Conservation (phyloP, 495 filamentous ascomycete genomes). For the Pyronema omphalodes region DNA sequence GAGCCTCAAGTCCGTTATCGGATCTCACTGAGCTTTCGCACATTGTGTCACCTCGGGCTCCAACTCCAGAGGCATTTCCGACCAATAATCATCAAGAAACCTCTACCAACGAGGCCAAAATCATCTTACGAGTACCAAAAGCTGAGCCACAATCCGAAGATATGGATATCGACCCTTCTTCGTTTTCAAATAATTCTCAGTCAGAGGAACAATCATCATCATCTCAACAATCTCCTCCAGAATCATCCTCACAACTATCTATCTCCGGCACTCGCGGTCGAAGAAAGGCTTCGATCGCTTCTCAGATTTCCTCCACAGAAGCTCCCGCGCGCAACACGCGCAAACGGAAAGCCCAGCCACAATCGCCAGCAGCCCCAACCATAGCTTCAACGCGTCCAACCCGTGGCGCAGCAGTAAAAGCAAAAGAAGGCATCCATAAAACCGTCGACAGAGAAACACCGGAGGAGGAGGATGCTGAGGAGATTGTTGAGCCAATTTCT, state of each 20-base stretch:
- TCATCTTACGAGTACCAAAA: neutral
- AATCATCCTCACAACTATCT: neutral
- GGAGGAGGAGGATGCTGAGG: neutral
- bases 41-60: too few species aligned
- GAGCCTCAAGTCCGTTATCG: too few species aligned
- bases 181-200: neutral
- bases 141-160: neutral
- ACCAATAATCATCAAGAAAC: too few species aligned
- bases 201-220: neutral
- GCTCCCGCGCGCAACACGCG: neutral
- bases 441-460: neutral
- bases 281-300: neutral
- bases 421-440: neutral
- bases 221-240: neutral
- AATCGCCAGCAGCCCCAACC: neutral
- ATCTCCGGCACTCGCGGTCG: neutral
- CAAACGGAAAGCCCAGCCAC: neutral
- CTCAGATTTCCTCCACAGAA: neutral
- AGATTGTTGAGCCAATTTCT: neutral
- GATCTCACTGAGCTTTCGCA: too few species aligned
- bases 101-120: neutral
- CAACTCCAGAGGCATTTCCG: too few species aligned
- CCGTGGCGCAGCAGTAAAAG: neutral
- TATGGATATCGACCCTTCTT: neutral
- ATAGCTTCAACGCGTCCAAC: neutral